Evolutionary conservation across 108 stramenopile genomes (phyloP).

Genomic region (Stephanodiscus minutulus): DNA sequence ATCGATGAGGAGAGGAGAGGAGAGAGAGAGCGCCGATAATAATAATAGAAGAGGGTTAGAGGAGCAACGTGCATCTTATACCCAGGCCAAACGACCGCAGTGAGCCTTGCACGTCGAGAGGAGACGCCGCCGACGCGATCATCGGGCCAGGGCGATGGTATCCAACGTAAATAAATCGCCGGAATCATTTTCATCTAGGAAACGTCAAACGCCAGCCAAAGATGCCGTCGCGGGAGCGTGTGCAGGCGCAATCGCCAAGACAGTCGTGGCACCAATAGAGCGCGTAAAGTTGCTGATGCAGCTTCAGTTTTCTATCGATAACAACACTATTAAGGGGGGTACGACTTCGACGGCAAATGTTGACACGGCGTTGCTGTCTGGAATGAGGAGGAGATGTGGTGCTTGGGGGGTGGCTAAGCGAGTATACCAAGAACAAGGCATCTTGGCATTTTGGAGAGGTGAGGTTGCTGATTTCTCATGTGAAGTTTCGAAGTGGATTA

Average conservation of each 20-base stretch:
- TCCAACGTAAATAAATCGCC: not conserved
- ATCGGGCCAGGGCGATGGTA: no score
- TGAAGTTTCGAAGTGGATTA: not conserved
- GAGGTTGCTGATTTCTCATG: not conserved
- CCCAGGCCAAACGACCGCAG: no score
- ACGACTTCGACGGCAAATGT: not conserved
- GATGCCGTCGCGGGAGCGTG: slow-evolving; percentile 80
- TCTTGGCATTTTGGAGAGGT: slow-evolving; percentile 81
- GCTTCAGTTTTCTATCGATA: slow-evolving; percentile 59
- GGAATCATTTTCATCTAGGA: slow-evolving; percentile 8
- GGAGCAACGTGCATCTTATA: no score
- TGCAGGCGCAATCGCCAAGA: slow-evolving; percentile 87
- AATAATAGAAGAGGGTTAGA: no score
- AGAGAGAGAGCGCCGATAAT: no score
- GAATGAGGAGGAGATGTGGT: slow-evolving; percentile 6
- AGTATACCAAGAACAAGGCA: slow-evolving; percentile 65
- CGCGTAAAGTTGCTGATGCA: slow-evolving; percentile 97
- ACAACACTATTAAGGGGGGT: not conserved
- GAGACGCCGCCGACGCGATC: no score
- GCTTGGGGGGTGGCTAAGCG: slow-evolving; percentile 64
- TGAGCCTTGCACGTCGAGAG: no score
- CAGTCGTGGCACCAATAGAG: slow-evolving; percentile 96
- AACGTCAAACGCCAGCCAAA: slow-evolving; percentile 40
- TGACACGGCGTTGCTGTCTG: not conserved
- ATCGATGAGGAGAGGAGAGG: no score